Evolutionary conservation across 495 filamentous ascomycete species (phyloP).

Genomic region (Aspergillus diversus): DNA sequence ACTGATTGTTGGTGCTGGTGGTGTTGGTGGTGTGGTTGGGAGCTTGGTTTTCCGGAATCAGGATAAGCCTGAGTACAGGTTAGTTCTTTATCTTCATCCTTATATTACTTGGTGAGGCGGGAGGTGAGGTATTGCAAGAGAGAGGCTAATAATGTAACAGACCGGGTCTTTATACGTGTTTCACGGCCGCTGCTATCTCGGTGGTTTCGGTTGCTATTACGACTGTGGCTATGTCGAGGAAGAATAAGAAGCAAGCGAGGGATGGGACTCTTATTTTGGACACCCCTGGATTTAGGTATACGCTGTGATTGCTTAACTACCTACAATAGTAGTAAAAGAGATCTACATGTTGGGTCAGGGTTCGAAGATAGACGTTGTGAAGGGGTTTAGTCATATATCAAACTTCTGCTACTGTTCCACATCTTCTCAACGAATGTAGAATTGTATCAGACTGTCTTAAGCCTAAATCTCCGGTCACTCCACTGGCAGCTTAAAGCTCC

Average conservation of each 20-base stretch:
- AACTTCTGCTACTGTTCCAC: too few relatives aligned
- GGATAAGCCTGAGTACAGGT: slow-evolving; percentile 40
- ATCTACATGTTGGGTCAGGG: too few relatives aligned
- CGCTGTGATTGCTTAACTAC: slow-evolving; percentile 6
- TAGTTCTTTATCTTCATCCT: slow-evolving; percentile 6
- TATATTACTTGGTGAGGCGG: too few relatives aligned
- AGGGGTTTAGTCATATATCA: too few relatives aligned
- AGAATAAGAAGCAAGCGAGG: slow-evolving; percentile 7
- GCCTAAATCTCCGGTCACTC: too few relatives aligned
- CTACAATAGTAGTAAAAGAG: too few relatives aligned
- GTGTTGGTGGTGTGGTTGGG: slow-evolving; percentile 59
- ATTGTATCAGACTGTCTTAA: too few relatives aligned
- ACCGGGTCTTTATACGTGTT: slow-evolving; percentile 19
- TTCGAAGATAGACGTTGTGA: too few relatives aligned
- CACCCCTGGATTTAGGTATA: slow-evolving; percentile 18
- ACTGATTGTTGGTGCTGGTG: slow-evolving; percentile 48
- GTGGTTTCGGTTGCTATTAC: slow-evolving; percentile 12
- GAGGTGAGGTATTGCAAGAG: background rate
- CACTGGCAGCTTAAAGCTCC: too few relatives aligned
- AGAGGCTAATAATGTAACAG: background rate
- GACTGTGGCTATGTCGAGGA: slow-evolving; percentile 10
- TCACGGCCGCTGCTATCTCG: slow-evolving; percentile 14
- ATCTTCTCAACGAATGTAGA: too few relatives aligned
- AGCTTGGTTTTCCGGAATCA: slow-evolving; percentile 54
- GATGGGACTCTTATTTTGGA: slow-evolving; percentile 2